These are phyloP conservation scores for Chlamydomonas reinhardtii DNA, from an alignment of 163 green algal genomes.

Conservation along the genomic window DNA sequence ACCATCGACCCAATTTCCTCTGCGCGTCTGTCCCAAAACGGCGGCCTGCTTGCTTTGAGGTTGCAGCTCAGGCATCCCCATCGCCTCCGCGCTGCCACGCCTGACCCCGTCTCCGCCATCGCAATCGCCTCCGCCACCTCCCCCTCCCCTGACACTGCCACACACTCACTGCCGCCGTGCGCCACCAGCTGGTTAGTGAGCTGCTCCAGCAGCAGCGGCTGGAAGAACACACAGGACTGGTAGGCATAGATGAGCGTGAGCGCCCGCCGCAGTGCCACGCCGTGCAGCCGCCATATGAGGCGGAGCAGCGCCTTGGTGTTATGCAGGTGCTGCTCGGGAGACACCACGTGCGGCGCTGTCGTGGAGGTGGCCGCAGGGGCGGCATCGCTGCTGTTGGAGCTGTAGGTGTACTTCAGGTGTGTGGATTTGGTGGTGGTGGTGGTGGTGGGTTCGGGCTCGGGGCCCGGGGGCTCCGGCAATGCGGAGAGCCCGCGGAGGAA, in stretches of 20 bases:
- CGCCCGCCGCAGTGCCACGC: not conserved
- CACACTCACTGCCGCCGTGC: not conserved
- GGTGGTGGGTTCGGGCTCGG: not conserved
- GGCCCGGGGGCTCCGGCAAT: not conserved
- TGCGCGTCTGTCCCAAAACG: too few relatives aligned
- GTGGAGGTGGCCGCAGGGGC: not conserved
- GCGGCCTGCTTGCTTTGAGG: too few relatives aligned
- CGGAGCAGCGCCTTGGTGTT: not conserved
- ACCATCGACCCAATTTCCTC: too few relatives aligned
- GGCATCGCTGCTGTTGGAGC: not conserved
- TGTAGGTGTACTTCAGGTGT: not conserved
- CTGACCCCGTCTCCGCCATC: too few relatives aligned
- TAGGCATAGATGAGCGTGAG: conserved; percentile 35
- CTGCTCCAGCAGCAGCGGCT: conserved; percentile 29
- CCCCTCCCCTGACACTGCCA: too few relatives aligned
- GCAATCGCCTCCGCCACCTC: too few relatives aligned
- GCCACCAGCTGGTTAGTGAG: conserved; percentile 13
- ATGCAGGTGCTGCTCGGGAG: conserved; percentile 33
- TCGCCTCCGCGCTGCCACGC: too few relatives aligned
- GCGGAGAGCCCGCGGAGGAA: conserved; percentile 25
- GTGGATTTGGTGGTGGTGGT: not conserved
- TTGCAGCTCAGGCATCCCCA: too few relatives aligned
- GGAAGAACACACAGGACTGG: conserved; percentile 28
- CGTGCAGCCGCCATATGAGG: conserved; percentile 39
- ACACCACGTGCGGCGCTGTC: not conserved